Evolutionary conservation across 768 basidiomycete genomes (phyloP).

Genomic region (Lepiota venenata): DNA sequence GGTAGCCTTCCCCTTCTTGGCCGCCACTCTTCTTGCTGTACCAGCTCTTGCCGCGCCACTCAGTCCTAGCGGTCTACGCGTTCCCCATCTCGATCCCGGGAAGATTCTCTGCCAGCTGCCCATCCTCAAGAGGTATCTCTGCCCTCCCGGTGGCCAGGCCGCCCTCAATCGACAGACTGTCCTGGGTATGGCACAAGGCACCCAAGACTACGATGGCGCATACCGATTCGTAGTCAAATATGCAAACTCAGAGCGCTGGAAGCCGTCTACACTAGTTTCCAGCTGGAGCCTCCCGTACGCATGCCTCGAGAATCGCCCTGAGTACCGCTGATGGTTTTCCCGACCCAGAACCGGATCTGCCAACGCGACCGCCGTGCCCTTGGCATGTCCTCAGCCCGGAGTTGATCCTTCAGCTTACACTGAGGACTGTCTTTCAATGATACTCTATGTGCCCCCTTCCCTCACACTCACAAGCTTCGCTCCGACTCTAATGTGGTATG

Average conservation of each 20-base stretch:
- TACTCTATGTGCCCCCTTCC: constrained; percentile 62
- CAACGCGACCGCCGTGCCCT: constrained; percentile 54
- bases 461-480: constrained; percentile 29
- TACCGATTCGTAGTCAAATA: constrained; percentile 65
- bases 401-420: constrained; percentile 46
- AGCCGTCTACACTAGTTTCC: constrained; percentile 47
- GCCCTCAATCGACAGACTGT: constrained; percentile 36
- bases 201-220: constrained; percentile 43
- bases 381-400: constrained; percentile 66
- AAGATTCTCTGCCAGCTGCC: constrained; percentile 46
- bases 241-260: constrained; percentile 61
- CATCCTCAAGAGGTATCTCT: constrained; percentile 37
- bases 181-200: constrained; percentile 56
- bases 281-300: constrained; percentile 64
- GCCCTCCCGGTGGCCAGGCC: constrained; percentile 31
- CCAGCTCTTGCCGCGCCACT: constrained; percentile 21
- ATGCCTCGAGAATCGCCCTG: neutral
- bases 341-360: constrained; percentile 43
- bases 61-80: constrained; percentile 17
- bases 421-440: constrained; percentile 83
- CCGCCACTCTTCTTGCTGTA: constrained; percentile 27
- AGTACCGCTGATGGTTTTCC: constrained; percentile 1
- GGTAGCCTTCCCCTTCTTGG: constrained; percentile 28
- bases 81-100: constrained; percentile 34
- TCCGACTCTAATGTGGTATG: constrained; percentile 62